Evolutionary conservation across 2,329 filamentous ascomycete species (phyloP), one percentile per base, ranked within the genome.

Genomic region (Fusarium torreyae): DNA sequence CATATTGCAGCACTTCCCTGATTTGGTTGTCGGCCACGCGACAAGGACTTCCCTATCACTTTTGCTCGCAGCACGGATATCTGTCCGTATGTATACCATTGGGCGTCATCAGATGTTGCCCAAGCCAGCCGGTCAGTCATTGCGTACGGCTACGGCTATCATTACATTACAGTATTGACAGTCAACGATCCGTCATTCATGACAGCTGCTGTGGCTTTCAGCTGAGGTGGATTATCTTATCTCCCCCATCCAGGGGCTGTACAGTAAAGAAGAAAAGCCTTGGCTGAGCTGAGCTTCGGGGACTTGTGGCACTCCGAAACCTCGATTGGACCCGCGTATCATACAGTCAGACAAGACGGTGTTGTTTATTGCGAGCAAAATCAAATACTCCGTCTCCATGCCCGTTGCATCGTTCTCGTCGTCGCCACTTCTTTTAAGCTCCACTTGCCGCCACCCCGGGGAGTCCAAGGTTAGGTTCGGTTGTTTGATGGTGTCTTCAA

Each of bases 11-110:
- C 57, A 46, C 52, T 70, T 70, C 67, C 68, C 52, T 70, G 68
- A 70, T 71, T 69, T 71, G 55, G 63, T 57, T 62, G 52, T 69
- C 20, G 56, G 59, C 68, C 67, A 71, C 68, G 68, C 68, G 68
- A 70, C 68, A 68, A 55, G 53, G 53, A 57, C 49, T 14, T 38
- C 26, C 42, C 33, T 22, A 11, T 53, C 42, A 46, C 18, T 38
- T 18, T 10, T 28, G 26, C 26, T 28, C 8, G 26, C 26, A 28
- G 26, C 26, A 28, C 26, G 26, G 28, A 31, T 31, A 31, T 31
- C 28, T 10, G 28, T 28, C 26, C 26, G 26, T 28, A 28, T 31
- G 38, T 26, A 17, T 43, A 14, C 40, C 40, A 42, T 57, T 67
- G 50, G 67, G 54, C 55, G 63, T 63, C 68, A 70, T 56, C 53